Percentiles rank a stretch among this genome's conserved stretches.
Evolutionary conservation across 2,329 filamentous ascomycete species (phyloP).

Genomic region (Colletotrichum gigasporum): DNA sequence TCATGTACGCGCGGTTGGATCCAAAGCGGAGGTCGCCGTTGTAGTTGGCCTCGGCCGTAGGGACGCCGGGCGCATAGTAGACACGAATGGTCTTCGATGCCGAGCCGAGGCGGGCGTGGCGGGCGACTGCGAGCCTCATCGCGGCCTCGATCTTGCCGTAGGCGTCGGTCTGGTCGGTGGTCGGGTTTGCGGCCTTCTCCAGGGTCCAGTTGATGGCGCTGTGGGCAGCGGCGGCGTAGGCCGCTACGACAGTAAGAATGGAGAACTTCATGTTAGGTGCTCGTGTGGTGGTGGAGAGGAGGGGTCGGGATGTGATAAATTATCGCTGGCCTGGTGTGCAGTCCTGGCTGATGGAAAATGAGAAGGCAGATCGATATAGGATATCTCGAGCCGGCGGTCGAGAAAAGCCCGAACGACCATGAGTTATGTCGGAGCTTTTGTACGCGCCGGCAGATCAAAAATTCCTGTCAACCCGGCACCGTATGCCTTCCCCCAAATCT

Average conservation of each 20-base stretch:
- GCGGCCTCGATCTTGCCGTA: conserved; percentile 52
- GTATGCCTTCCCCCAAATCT: neutral
- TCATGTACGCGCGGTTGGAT: conserved; percentile 56
- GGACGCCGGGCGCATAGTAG: conserved; percentile 53
- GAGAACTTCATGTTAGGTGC: conserved; percentile 38
- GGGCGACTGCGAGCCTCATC: conserved; percentile 50
- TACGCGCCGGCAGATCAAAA: neutral
- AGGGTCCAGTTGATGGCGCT: conserved; percentile 50
- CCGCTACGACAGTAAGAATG: conserved; percentile 37
- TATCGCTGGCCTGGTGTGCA: too few species aligned
- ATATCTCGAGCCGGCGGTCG: neutral
- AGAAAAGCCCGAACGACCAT: neutral
- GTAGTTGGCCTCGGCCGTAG: conserved; percentile 57
- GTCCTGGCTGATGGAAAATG: too few species aligned
- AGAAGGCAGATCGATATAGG: neutral
- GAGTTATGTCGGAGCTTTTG: neutral
- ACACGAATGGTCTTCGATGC: conserved; percentile 51
- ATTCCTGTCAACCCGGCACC: neutral
- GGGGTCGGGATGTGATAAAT: too few species aligned
- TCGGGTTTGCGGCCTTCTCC: conserved; percentile 48
- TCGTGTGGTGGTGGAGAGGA: too few species aligned
- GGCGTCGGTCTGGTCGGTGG: conserved; percentile 52
- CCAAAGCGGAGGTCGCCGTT: conserved; percentile 58
- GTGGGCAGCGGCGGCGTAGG: conserved; percentile 43
- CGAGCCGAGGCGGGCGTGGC: conserved; percentile 46